Conservation (phyloP, 73 alveolate species). For the Tetrahymena elliotti region DNA sequence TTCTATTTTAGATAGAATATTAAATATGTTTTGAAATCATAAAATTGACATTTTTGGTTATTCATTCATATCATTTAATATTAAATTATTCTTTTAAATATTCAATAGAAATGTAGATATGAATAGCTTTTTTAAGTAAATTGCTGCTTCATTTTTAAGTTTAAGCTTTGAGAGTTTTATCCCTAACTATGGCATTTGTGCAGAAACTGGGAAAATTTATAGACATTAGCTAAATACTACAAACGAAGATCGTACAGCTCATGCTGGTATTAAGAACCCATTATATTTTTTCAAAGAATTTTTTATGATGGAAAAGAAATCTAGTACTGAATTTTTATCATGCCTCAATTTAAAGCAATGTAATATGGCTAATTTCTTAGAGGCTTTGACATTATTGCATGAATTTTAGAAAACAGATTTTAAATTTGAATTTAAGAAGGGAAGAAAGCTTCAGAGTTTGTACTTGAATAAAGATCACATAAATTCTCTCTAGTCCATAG, state of each 20-base stretch:
- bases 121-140: not conserved
- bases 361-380: not conserved
- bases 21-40: no score
- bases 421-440: not conserved
- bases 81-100: not conserved
- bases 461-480: not conserved
- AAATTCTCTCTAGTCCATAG: not conserved
- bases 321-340: not conserved
- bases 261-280: not conserved
- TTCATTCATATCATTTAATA: not conserved
- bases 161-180: not conserved
- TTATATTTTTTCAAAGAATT: not conserved
- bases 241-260: not conserved
- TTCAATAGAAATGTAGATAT: not conserved
- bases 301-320: not conserved
- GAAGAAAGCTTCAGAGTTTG: not conserved
- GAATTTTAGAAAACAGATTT: not conserved
- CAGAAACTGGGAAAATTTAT: not conserved
- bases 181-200: not conserved
- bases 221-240: not conserved
- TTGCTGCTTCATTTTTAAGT: not conserved
- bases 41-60: no score
- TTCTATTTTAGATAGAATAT: not conserved
- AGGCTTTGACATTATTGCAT: not conserved
- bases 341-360: not conserved